phyloP scores from a whole-genome alignment of 208 protist species.

The Crithidia mellificae region DNA sequence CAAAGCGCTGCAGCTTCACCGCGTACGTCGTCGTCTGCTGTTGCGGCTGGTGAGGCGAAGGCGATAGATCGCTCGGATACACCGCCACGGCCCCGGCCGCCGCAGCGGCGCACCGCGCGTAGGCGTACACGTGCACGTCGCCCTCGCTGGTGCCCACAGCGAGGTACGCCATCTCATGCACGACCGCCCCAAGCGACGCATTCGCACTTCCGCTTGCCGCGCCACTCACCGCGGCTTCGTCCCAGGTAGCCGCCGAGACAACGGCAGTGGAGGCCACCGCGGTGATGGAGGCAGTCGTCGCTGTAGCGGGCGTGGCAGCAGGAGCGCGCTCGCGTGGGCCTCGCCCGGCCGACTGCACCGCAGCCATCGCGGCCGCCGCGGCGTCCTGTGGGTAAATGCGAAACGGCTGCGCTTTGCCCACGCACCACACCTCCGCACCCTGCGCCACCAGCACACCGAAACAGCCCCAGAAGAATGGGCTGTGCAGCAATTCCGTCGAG shows the following conservation, averaged over 20 bases:
- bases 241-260: conserved; percentile 19
- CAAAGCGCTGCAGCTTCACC: conserved; percentile 12
- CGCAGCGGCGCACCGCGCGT: conserved; percentile 7
- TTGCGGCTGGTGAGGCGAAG: not conserved
- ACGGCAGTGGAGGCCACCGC: conserved; percentile 19
- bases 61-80: conserved; percentile 5
- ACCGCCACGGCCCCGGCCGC: conserved; percentile 13
- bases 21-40: conserved; percentile 3
- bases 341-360: no score
- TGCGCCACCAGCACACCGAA: conserved; percentile 37
- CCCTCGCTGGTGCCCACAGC: conserved; percentile 21
- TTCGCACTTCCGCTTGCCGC: not conserved
- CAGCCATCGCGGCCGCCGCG: not conserved
- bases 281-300: conserved; percentile 2
- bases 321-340: no score
- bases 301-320: no score
- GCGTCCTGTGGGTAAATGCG: conserved; percentile 16
- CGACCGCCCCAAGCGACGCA: not conserved
- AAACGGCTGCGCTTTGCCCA: conserved; percentile 30
- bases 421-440: conserved; percentile 30
- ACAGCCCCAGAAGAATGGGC: conserved; percentile 26
- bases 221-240: conserved; percentile 7
- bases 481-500: conserved; percentile 17
- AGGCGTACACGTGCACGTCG: conserved; percentile 31
- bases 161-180: conserved; percentile 16